These are phyloP conservation scores for Cryphonectria parasitica DNA, from an alignment of 2,329 filamentous ascomycete genomes.

Conservation along the genomic window DNA sequence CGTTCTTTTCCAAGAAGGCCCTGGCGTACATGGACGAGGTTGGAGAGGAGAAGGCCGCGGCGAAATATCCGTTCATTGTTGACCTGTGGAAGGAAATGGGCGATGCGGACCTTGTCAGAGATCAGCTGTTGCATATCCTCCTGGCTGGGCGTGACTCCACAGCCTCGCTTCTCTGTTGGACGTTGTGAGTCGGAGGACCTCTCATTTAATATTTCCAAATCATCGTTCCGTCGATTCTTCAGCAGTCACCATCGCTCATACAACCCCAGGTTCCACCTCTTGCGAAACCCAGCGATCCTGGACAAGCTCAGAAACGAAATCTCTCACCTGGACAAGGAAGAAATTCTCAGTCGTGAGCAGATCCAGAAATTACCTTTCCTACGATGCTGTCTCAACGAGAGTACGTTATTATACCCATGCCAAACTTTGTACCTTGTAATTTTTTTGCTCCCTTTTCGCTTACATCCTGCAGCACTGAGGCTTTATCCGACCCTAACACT, in stretches of 20 bases:
- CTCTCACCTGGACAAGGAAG: conserved; percentile 11
- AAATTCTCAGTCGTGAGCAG: conserved; percentile 29
- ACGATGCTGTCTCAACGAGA: conserved; percentile 32
- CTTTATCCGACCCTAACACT: conserved; percentile 3
- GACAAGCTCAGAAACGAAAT: conserved; percentile 26
- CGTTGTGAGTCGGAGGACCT: conserved; percentile 24
- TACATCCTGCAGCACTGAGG: background rate
- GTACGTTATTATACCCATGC: conserved; percentile 11
- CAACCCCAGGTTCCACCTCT: conserved; percentile 9
- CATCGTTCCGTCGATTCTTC: background rate
- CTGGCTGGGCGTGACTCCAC: conserved; percentile 33
- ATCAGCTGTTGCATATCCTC: conserved; percentile 33
- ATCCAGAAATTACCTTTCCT: conserved; percentile 31
- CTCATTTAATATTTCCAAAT: background rate
- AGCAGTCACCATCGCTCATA: background rate
- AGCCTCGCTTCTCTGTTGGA: conserved; percentile 32
- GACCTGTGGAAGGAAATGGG: conserved; percentile 33
- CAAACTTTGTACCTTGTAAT: background rate
- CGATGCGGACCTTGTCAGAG: conserved; percentile 28
- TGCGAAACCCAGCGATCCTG: conserved; percentile 9
- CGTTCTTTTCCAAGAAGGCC: conserved; percentile 40
- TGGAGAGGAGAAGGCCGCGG: conserved; percentile 19
- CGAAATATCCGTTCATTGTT: conserved; percentile 51
- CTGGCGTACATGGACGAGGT: conserved; percentile 15
- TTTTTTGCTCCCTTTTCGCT: background rate